Percentiles rank a stretch among this genome's conserved stretches.
Evolutionary conservation across 1,284 basidiomycete species (phyloP).

Genomic region (Ceratobasidium sp.): DNA sequence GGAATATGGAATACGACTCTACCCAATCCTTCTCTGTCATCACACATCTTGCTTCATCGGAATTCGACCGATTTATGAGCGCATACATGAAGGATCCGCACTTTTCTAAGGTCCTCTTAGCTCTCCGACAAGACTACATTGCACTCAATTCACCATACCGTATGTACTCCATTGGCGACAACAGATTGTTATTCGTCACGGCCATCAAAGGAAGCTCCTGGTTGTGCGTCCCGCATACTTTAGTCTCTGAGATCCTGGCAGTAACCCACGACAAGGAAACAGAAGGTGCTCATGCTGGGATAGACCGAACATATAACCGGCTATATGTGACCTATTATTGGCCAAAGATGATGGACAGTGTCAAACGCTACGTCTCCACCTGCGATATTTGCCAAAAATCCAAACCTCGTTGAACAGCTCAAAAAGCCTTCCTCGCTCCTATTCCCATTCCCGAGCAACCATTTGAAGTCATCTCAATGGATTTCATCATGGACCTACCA

Average conservation of each 20-base stretch:
- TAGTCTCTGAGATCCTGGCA: conserved; percentile 52
- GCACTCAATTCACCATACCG: too few relatives aligned
- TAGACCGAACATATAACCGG: conserved; percentile 52
- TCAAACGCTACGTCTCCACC: conserved; percentile 52
- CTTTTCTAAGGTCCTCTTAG: too few relatives aligned
- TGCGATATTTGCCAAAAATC: conserved; percentile 61
- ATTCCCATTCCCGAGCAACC: conserved; percentile 59
- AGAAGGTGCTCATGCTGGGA: conserved; percentile 57
- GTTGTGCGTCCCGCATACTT: too few relatives aligned
- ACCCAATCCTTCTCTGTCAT: background rate
- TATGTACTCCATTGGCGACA: too few relatives aligned
- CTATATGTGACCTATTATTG: conserved; percentile 55
- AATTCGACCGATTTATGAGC: too few relatives aligned
- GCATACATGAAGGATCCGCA: too few relatives aligned
- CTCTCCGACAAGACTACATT: too few relatives aligned
- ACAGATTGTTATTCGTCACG: too few relatives aligned
- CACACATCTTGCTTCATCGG: background rate
- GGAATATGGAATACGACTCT: background rate
- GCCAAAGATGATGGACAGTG: conserved; percentile 55
- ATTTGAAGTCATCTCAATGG: conserved; percentile 62
- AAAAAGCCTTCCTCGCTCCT: conserved; percentile 58
- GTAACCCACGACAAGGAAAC: conserved; percentile 53
- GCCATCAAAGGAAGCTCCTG: too few relatives aligned
- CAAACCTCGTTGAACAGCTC: conserved; percentile 55
- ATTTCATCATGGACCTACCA: conserved; percentile 64